Base-by-base conservation (phyloP, 73 alveolate genomes). In the Paraurostyla sp. region DNA sequence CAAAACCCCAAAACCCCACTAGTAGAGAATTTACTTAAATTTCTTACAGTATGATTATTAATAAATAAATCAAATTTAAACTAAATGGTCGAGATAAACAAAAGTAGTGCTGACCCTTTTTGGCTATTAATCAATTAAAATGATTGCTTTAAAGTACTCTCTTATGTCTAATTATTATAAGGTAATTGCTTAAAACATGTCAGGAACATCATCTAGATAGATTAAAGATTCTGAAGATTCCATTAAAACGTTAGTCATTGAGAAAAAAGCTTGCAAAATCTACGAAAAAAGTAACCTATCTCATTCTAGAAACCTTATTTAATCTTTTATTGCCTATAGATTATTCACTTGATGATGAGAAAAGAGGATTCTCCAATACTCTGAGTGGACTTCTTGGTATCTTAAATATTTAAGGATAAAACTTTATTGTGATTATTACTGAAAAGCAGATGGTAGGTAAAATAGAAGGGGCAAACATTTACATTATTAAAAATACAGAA, bases 321-420 rank as follows among this genome's bases (percentile, higher is more conserved):
- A 35, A 7, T 62, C 25, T 33, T 33, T 1, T 42, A 62, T 38
- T 16, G 65, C 62, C 18, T 38, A 22, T 32, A 36, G 73, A 33
- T 32, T 50, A 51, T 36, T 25, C n/a, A 41, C 46, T 36, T 13
- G 57, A 56, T 16, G 85, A 63, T 38, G 90, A 25, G 65, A 88
- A 40, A 58, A 57, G 85, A 41, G 40, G 54, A 7, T 54, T 71
- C 25, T 36, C 49, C 80, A 3, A 78, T 38, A 58, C 78, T 16
- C 27, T 88, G 0, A 52, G 83, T 60, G 94, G 94, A 7, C 71
- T 88, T 32, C 52, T 88, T 11, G 94, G 94, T 29, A 49, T 88
- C 3, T 33, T 88, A 23, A 76, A 88, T 45, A 59, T 88, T 40
- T 27, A 56, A 29, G 90, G 90, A 0, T 29, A 50, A 38, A 75